Conservation (phyloP, 1,284 basidiomycete genomes). For the Taiwanofungus camphoratus region DNA sequence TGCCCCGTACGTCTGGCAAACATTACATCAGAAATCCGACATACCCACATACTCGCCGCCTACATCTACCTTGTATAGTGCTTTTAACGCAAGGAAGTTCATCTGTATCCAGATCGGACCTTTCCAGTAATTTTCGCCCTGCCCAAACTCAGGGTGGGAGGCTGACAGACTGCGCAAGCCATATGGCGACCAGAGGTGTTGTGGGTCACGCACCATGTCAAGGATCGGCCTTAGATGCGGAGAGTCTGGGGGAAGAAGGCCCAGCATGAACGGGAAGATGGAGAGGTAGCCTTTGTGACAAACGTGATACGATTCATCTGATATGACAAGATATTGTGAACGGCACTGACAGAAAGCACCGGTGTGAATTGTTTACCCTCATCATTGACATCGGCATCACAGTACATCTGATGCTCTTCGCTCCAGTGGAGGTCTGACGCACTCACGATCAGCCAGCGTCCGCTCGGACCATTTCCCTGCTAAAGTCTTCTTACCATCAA, state of each 20-base stretch:
- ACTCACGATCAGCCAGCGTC: too few relatives aligned
- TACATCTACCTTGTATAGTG: conserved; percentile 63
- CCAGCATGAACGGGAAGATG: conserved; percentile 86
- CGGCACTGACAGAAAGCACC: conserved; percentile 13
- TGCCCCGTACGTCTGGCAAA: conserved; percentile 64
- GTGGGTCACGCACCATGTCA: conserved; percentile 72
- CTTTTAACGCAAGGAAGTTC: conserved; percentile 84
- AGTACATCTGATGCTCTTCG: conserved; percentile 86
- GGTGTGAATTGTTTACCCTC: too few relatives aligned
- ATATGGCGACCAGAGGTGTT: conserved; percentile 86
- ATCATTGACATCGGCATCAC: conserved; percentile 80
- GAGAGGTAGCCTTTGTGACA: conserved; percentile 93
- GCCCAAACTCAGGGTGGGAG: conserved; percentile 81
- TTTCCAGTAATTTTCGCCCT: conserved; percentile 94
- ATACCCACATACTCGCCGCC: not conserved
- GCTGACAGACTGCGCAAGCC: conserved; percentile 85
- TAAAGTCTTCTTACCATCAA: conserved; percentile 68
- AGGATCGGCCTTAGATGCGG: conserved; percentile 76
- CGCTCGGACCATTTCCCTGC: too few relatives aligned
- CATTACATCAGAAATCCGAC: conserved; percentile 1
- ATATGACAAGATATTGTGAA: not conserved
- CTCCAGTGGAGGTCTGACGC: conserved; percentile 86
- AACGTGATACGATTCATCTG: conserved; percentile 86
- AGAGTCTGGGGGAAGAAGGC: conserved; percentile 70
- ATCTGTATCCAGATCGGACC: conserved; percentile 96